Evolutionary conservation across 1,284 basidiomycete species (phyloP), one percentile per base, ranked within the genome.

Genomic region (Blastosporella zonata): DNA sequence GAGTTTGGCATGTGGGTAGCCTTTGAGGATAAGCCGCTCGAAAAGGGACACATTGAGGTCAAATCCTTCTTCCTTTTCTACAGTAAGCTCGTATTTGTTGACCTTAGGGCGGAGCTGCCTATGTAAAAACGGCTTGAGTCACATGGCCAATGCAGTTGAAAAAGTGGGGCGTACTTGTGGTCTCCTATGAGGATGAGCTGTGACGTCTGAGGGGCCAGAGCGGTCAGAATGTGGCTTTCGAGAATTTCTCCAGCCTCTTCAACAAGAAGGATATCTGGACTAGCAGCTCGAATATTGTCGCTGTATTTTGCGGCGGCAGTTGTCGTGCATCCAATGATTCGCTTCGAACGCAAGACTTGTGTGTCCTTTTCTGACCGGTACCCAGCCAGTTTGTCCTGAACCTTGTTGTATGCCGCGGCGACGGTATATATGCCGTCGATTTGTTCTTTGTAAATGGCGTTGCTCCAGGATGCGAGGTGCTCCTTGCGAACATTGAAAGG

Each of bases 231-330:
- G 56, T 85, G 84, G 51, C 78, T 81, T 60, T 86, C 82, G 7
- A 86, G 55, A 33, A 86, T 85, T 58, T 86, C 84, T 9, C 84
- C 84, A 0, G 83, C 83, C 60, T 86, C 84, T 60, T 86, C 84
- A 0, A 86, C 79, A 1, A 86, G 65, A 0, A 86, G 59, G 0
- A 85, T 70, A 10, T 72, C 68, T 0, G 79, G 78, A 2, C 61
- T 58, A 2, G 73, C 77, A 0, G 63, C 68, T 6, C 68, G 69
- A 20, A 85, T 72, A 28, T 67, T 66, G 6, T 70, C 65, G 0
- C 67, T 65, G 52, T 79, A 82, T 57, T 77, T 85, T 1, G 84
- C 82, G 0, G 84, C 84, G 1, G 72, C 83, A 0, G 82, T 85
- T 0, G 83, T 84, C 0, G 82, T 86, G 52, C 82, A 84, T 0